Evolutionary conservation across 192 early-diverging fungal species (phyloP), one percentile per base, ranked within the genome.

Genomic region (Linnemannia exigua): DNA sequence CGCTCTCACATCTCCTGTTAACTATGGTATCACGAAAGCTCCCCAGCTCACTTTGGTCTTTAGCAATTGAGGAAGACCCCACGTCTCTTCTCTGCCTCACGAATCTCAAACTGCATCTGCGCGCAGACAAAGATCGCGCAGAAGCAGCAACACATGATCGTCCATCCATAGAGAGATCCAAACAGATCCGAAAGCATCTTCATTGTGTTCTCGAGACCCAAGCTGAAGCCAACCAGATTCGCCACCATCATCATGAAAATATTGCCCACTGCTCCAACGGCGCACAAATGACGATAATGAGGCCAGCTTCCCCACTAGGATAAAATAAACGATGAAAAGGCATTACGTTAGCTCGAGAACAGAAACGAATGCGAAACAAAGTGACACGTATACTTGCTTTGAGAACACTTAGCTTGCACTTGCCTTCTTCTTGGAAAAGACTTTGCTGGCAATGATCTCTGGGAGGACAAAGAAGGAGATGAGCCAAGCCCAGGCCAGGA

Each of bases 171-270:
- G 17, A 37, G 33, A 1, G 87, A 91, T n/a, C 74, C 74, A 77
- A 95, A 95, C 5, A 97, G 92, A 73, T 93, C 88, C 25, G 67
- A 84, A 12, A 96, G 75, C 92, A 98, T 95, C 66, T 91, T 89
- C 69, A 91, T 90, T 48, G 97, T 93, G 8, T 97, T 97, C 68
- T 96, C 97, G 28, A 97, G 88, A 1, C 98, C 98, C 72, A 99
- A 92, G 38, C 92, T 92, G 88, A 97, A 99, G 5, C 98, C 98
- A n/a, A 99, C 95, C 52, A 99, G 82, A 81, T 99, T 99, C 9
- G 96, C 98, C 69, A 92, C 88, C 94, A 99, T 98, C 98, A 99
- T 98, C 78, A 95, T 88, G 25, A 95, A 82, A n/a, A 99, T 96
- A 84, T 99, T 99, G 20, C 93, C 72, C 4, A 95, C 94, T 22